Evolutionary conservation across 2,329 filamentous ascomycete species (phyloP).

Genomic region (Fusarium pseudocircinatum): DNA sequence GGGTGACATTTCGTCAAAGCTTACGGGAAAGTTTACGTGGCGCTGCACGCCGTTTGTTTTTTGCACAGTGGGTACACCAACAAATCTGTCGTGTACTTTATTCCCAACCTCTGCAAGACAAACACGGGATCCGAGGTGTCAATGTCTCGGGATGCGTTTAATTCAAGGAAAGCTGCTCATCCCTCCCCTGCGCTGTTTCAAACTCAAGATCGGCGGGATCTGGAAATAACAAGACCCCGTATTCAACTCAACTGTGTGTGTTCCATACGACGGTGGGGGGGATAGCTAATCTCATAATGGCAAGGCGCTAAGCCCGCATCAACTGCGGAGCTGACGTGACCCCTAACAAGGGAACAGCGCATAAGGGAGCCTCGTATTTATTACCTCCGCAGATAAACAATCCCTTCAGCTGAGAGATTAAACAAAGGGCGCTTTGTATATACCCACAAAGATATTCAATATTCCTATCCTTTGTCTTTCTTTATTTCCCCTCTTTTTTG

Average conservation of each 20-base stretch:
- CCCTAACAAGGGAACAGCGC: neutral
- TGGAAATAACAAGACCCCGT: neutral
- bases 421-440: neutral
- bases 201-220: neutral
- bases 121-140: neutral
- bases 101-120: neutral
- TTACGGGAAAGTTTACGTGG: neutral
- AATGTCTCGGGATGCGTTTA: neutral
- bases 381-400: neutral
- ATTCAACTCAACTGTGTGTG: neutral
- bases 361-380: neutral
- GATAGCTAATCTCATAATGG: neutral
- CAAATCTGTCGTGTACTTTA: neutral
- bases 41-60: neutral
- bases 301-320: neutral
- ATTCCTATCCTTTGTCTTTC: neutral
- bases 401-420: neutral
- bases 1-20: neutral
- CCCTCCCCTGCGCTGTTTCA: neutral
- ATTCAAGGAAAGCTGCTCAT: neutral
- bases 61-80: neutral
- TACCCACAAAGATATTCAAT: neutral
- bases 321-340: neutral
- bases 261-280: neutral
- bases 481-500: neutral